Percentiles rank a stretch among this genome's conserved stretches.
phyloP scores from a whole-genome alignment of 2,329 filamentous ascomycete genomes.

The Diaporthe sp. region DNA sequence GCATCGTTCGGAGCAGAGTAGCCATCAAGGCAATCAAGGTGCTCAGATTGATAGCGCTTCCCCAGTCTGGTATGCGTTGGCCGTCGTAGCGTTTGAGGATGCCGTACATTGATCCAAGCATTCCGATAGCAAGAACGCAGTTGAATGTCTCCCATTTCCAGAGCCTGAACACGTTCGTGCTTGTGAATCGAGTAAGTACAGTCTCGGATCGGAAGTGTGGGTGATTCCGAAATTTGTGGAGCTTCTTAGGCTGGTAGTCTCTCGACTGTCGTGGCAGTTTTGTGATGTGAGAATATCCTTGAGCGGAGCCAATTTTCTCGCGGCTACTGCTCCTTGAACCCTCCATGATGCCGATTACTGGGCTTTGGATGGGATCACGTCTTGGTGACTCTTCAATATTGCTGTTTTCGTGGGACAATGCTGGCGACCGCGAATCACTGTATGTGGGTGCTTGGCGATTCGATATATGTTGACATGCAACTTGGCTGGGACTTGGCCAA shows the following conservation, averaged over 20 bases:
- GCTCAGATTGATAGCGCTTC: not conserved
- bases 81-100: not conserved
- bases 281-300: not conserved
- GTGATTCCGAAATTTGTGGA: not conserved
- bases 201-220: not conserved
- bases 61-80: conserved; percentile 5
- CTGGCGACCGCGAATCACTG: not conserved
- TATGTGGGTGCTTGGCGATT: not conserved
- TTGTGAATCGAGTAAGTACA: accelerated
- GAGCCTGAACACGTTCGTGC: not conserved
- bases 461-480: not conserved
- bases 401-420: not conserved
- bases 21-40: not conserved
- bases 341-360: no score
- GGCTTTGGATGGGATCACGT: no score
- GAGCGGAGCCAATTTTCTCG: not conserved
- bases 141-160: not conserved
- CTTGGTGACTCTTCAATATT: not conserved
- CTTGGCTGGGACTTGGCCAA: not conserved
- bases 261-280: not conserved
- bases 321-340: accelerated
- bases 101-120: not conserved
- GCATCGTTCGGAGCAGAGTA: not conserved
- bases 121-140: not conserved
- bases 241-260: not conserved